Evolutionary conservation across 2,329 filamentous ascomycete species (phyloP).

Genomic region (Paecilomyces formosus): DNA sequence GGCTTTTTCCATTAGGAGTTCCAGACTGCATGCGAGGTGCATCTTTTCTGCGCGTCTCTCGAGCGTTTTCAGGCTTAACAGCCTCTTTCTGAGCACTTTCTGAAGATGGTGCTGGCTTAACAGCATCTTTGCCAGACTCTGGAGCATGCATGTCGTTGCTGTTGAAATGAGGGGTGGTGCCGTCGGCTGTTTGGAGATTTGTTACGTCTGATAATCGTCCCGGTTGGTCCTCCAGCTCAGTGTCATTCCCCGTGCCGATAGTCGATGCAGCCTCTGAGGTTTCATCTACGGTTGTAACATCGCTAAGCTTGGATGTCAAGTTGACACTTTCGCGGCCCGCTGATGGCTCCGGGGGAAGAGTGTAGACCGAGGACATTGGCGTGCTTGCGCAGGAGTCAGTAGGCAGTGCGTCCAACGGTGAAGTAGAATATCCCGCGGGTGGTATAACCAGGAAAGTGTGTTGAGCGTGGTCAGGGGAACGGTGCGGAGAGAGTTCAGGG

Average conservation of each 20-base stretch:
- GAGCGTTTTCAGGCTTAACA: background rate
- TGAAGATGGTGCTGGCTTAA: background rate
- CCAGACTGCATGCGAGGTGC: background rate
- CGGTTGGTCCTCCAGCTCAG: background rate
- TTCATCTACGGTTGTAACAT: background rate
- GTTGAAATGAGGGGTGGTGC: background rate
- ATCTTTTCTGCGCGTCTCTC: background rate
- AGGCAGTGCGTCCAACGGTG: background rate
- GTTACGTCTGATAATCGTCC: background rate
- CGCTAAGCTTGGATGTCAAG: background rate
- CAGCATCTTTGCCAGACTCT: background rate
- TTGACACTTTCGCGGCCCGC: background rate
- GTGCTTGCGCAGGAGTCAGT: background rate
- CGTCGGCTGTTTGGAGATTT: background rate
- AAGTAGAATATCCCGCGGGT: background rate
- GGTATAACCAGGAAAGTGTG: background rate
- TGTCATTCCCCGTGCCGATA: background rate
- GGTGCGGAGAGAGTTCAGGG: background rate
- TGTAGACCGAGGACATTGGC: background rate
- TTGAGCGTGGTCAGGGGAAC: background rate
- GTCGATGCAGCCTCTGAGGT: background rate
- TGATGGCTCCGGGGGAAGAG: background rate
- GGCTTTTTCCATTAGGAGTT: background rate
- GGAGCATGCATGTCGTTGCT: background rate
- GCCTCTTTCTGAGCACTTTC: background rate